These are phyloP conservation scores for Suillus discolor DNA, from an alignment of 768 basidiomycete genomes.

Conservation along the genomic window DNA sequence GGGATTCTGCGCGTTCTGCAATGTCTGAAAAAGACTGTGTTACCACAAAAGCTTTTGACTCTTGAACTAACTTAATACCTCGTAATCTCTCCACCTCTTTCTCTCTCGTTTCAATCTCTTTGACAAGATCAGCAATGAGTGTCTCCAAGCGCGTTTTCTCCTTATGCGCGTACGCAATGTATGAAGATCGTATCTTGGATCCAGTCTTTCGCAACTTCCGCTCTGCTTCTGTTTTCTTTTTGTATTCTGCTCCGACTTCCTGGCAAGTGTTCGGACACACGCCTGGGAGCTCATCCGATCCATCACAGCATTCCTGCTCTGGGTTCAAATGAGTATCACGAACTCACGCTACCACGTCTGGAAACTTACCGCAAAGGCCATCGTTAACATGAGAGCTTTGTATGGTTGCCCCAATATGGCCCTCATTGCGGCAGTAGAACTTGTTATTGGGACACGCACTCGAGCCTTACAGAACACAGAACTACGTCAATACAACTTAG, in stretches of 20 bases:
- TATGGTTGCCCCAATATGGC: slow-evolving; percentile 82
- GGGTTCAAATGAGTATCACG: slow-evolving; percentile 17
- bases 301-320: slow-evolving; percentile 96
- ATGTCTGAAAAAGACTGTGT: slow-evolving; percentile 51
- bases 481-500: slow-evolving; percentile 14
- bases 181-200: slow-evolving; percentile 86
- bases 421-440: slow-evolving; percentile 88
- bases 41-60: neutral
- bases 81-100: slow-evolving; percentile 72
- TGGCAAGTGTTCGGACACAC: slow-evolving; percentile 79
- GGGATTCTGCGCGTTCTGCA: slow-evolving; percentile 74
- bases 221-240: slow-evolving; percentile 71
- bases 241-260: slow-evolving; percentile 70
- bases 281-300: slow-evolving; percentile 86
- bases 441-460: slow-evolving; percentile 74
- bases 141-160: slow-evolving; percentile 85
- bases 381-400: slow-evolving; percentile 85
- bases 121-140: slow-evolving; percentile 51
- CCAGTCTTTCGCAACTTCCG: slow-evolving; percentile 83
- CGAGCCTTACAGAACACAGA: slow-evolving; percentile 56
- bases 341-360: neutral
- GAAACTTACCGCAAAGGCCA: slow-evolving; percentile 83
- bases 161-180: slow-evolving; percentile 84
- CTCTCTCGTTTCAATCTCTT: slow-evolving; percentile 64
- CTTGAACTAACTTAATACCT: slow-evolving; percentile 50